Evolutionary conservation across 805 yeast species (phyloP), one percentile per base, ranked within the genome.

Genomic region (Teunomyces gatunensis): DNA sequence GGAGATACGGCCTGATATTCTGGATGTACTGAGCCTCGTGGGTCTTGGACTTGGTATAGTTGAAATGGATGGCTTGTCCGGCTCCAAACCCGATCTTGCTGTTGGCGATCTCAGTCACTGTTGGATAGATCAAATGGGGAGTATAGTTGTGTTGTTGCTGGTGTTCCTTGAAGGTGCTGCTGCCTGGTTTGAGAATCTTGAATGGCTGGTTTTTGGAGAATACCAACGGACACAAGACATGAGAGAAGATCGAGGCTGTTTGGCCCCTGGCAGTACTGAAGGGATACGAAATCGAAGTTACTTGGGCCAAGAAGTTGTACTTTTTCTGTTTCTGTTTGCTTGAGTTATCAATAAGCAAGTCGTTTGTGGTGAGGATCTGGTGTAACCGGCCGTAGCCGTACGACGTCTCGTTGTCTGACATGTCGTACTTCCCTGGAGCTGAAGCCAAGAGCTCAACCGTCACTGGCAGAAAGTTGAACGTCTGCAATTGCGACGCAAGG

Each of bases 391-490:
- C 80, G 47, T 75, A 79, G 0, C 84, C 84, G 50, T 68, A 78
- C 2, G 65, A 78, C 2, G 65, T 44, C 35, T 65, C 73, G n/a
- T 39, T 35, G 13, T 20, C 12, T 15, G 42, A 3, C 2, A 54
- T 33, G 27, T 55, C 57, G 44, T 68, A 63, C 0, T 52, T 52
- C 1, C 82, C 79, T 0, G 89, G 86, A 0, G 77, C 65, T 1
- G 88, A 81, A 2, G 78, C 80, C 6, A 84, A 57, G 41, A 84
- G 75, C 18, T 81, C 79, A 3, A 78, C 85, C 21, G 69, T 68
- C 0, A 84, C 66, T 0, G 69, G 52, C 37, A 58, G 58, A 53
- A 84, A 84, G 56, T 81, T 77, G 52, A 65, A 74, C 1, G 47
- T 41, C 2, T 53, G 46, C 1, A 84, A 25, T 1, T 46, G 35